A percentile compares a stretch with the other conserved stretches of the same genome.
Evolutionary conservation across 2,329 filamentous ascomycete species (phyloP).

Genomic region (Trichoderma atrobrunneum): DNA sequence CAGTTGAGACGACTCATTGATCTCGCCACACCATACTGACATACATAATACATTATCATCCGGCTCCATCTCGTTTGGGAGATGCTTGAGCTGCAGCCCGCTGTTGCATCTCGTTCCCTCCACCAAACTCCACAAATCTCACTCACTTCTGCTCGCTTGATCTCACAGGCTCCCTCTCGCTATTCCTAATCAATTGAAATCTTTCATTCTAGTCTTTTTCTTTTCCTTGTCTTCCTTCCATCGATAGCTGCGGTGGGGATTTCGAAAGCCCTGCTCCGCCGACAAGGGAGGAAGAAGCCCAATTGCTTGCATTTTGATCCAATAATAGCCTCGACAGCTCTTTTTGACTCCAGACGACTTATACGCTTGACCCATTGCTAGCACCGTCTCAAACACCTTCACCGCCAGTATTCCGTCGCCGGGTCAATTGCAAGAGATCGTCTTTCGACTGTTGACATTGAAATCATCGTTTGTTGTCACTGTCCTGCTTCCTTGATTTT

Average conservation of each 20-base stretch:
- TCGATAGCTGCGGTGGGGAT: neutral
- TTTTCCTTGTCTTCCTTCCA: neutral
- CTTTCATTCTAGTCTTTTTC: neutral
- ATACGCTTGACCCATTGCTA: neutral
- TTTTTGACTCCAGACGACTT: neutral
- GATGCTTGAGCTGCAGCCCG: neutral
- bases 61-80: neutral
- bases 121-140: neutral
- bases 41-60: neutral
- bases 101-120: conserved; percentile 1
- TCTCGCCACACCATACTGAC: neutral
- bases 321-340: neutral
- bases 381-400: neutral
- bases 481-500: neutral
- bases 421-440: conserved; percentile 12
- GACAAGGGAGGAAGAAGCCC: neutral
- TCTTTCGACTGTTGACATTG: neutral
- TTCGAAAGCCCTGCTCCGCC: neutral
- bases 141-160: neutral
- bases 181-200: conserved; percentile 6
- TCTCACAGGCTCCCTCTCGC: conserved; percentile 9
- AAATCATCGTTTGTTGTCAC: neutral
- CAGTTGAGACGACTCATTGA: neutral
- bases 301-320: neutral
- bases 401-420: neutral